Base-by-base conservation (phyloP, 768 basidiomycete genomes). In the Suillus brevipes region DNA sequence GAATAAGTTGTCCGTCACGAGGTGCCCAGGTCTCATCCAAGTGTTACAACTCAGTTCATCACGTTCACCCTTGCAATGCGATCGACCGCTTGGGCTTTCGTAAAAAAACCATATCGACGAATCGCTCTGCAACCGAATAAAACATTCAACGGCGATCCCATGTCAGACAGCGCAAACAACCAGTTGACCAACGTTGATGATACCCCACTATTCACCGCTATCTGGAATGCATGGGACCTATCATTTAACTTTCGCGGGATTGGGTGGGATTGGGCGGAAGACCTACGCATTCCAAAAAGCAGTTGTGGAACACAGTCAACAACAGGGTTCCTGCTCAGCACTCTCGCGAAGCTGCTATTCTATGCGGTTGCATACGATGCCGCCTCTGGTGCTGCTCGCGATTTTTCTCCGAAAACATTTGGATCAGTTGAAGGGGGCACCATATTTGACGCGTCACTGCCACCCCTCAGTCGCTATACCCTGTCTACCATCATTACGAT, bases 401-500 rank as follows among this genome's bases (percentile, higher is more conserved):
- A 60, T 6, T 78, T 86, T 58, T 77, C 78, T 18, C 82, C 83
- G 2, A 68, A 74, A 6, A 80, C 82, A 3, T 74, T 85, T 69
- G 73, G 74, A 40, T 68, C 70, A 16, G 66, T 71, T 7, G 43
- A 68, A 4, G 80, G 80, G 16, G 79, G 77, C 7, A 68, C 76
- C 16, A 79, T 84, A 66, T 80, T 78, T 53, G 77, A 78, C 62
- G 62, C 76, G 8, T 73, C 74, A 52, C 66, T 79, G 12, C 67
- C 75, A 14, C 69, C 70, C 16, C 40, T 81, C 71, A 59, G 66
- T 63, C 76, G 78, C 36, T 82, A 79, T 70, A 61, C 63, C n/a
- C 82, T 80, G 50, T 84, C 87, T 1, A 78, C 75, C 28, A 38
- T 79, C 49, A 74, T 88, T 45, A 78, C 83, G 40, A 56, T 80